A percentile compares a stretch with the other conserved stretches of the same genome.
Conservation (phyloP, 169 alveolate genomes). For the Babesia ovata region DNA sequence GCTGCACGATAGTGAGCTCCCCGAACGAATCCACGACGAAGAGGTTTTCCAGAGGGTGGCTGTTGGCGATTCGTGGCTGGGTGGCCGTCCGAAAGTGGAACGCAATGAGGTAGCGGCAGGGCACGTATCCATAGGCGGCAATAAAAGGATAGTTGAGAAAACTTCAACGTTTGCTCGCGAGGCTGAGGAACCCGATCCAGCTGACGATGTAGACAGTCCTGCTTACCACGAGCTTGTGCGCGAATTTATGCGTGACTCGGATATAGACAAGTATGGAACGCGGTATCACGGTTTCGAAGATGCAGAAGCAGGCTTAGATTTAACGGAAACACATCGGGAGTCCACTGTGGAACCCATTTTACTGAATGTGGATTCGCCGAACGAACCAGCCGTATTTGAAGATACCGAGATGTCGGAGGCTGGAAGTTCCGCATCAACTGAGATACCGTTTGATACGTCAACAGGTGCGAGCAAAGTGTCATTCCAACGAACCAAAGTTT, state of each 20-base stretch:
- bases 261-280: conserved; percentile 25
- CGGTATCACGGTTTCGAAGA: conserved; percentile 33
- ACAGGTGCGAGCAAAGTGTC: too few species aligned
- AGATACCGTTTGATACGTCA: too few species aligned
- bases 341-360: too few species aligned
- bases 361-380: too few species aligned
- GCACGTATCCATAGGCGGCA: conserved; percentile 7
- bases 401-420: neutral
- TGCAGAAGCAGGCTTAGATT: too few species aligned
- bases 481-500: neutral
- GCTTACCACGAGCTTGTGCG: conserved; percentile 26
- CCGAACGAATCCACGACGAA: neutral
- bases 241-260: conserved; percentile 44
- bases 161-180: conserved; percentile 22
- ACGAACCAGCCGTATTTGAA: too few species aligned
- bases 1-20: neutral
- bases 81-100: conserved; percentile 15
- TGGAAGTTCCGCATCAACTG: neutral
- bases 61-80: conserved; percentile 10
- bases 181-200: neutral
- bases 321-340: neutral
- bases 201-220: neutral
- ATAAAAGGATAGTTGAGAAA: neutral
- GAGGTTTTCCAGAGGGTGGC: conserved; percentile 24
- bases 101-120: conserved; percentile 3